Base-by-base conservation (phyloP, 2,329 filamentous ascomycete species). In the Xylariales sp. region DNA sequence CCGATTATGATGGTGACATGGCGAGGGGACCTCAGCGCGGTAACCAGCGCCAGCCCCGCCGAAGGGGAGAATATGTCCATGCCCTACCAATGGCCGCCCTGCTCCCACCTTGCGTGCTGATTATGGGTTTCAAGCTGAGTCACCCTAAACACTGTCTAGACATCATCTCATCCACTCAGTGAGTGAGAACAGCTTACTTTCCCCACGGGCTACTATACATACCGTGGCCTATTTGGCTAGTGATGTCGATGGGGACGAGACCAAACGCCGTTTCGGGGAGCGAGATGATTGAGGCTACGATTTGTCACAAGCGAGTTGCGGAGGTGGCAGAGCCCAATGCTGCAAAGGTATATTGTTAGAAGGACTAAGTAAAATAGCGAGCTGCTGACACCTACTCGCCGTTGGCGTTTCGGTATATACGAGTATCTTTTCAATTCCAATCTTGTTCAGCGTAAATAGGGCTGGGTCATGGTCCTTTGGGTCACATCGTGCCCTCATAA, bases 401-500 rank as follows among this genome's bases (percentile, higher is more conserved):
- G 14, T 41, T 14, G 39, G 39, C 9, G 12, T 56, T 56, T 45
- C 53, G 23, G 39, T 41, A 56, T 45, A 56, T 10, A 34, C 23
- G 10, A 56, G 23, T 30, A 7, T 45, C 9, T 45, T 14, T 28
- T 6, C 14, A 45, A 7, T 56, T 45, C 23, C 39, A 56, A 56
- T 41, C 64, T 46, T 10, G 14, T n/a, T 59, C 32, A 41, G 43
- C 52, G 16, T 56, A 62, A 62, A 58, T 67, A 64, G 60, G 63
- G 63, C 56, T 64, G 45, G 68, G 60, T 64, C 50, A 62, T 56
- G 23, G 39, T 57, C 58, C 39, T 69, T 64, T 59, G 62, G 45
- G 65, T 62, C 58, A 63, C 65, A 68, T 70, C 50, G 53, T 46
- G 41, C 52, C 16, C 43, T 71, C 18, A 41, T 58, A 41, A 46